Percentiles rank a stretch among this genome's conserved stretches.
These are phyloP conservation scores for Polygonum maritimum DNA, from an alignment of 148 eudicot genomes.

Conservation along the genomic window DNA sequence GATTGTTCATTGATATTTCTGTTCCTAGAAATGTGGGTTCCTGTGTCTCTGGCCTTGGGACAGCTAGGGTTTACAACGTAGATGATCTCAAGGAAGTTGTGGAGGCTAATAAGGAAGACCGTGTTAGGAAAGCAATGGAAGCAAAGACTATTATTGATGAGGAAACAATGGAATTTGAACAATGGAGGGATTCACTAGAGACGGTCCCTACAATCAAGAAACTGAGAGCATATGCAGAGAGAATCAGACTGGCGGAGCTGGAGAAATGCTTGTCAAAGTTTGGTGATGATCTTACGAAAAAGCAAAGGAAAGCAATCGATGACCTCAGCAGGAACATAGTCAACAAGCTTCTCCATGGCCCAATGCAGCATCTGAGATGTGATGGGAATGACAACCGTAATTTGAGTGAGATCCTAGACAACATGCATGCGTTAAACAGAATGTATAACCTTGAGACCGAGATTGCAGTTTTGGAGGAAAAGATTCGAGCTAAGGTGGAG, in stretches of 20 bases:
- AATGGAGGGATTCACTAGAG: constrained; percentile 86
- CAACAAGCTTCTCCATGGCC: constrained; percentile 85
- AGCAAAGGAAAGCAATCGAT: constrained; percentile 60
- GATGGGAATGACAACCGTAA: constrained; percentile 86
- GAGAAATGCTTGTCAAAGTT: constrained; percentile 74
- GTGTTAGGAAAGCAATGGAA: constrained; percentile 82
- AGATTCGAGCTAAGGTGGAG: constrained; percentile 84
- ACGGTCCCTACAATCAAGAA: constrained; percentile 94
- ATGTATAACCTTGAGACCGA: constrained; percentile 94
- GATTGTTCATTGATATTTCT: constrained; percentile 78
- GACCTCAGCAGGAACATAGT: constrained; percentile 81
- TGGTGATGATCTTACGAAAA: constrained; percentile 68
- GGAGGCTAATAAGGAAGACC: constrained; percentile 86
- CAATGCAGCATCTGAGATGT: constrained; percentile 91
- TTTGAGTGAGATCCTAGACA: constrained; percentile 72
- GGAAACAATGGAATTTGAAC: constrained; percentile 71
- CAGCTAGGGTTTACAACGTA: constrained; percentile 61
- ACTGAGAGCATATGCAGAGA: constrained; percentile 82
- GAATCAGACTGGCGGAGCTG: constrained; percentile 74
- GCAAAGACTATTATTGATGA: constrained; percentile 65
- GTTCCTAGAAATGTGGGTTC: constrained; percentile 94
- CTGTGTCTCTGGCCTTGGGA: constrained; percentile 50
- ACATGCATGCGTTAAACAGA: constrained; percentile 89
- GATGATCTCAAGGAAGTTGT: constrained; percentile 97
- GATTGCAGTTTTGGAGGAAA: constrained; percentile 73